Percentiles rank a stretch among this genome's conserved stretches.
These are phyloP conservation scores for Aspergillus ellipticus DNA, from an alignment of 495 filamentous ascomycete genomes.

Conservation along the genomic window DNA sequence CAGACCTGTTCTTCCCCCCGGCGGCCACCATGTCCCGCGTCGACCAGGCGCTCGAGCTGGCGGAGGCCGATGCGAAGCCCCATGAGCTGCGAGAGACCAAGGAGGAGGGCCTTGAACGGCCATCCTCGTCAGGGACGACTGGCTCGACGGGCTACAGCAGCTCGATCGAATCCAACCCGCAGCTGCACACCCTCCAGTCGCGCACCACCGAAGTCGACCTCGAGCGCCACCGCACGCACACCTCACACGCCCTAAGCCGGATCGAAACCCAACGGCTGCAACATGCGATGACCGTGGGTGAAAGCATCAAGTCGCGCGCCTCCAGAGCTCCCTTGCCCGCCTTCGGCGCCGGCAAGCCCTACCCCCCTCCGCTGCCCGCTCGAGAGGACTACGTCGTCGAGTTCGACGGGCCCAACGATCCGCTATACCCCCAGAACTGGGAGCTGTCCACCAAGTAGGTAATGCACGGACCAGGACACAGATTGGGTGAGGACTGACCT, in stretches of 20 bases:
- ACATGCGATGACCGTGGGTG: slow-evolving; percentile 35
- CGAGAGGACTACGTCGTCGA: slow-evolving; percentile 78
- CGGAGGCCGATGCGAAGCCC: neutral
- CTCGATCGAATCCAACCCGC: slow-evolving; percentile 27
- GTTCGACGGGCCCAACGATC: slow-evolving; percentile 72
- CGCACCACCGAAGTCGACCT: slow-evolving; percentile 62
- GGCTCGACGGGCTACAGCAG: slow-evolving; percentile 25
- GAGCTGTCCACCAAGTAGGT: slow-evolving; percentile 64
- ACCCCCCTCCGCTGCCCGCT: slow-evolving; percentile 66
- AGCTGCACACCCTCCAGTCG: slow-evolving; percentile 29
- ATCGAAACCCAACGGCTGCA: slow-evolving; percentile 54
- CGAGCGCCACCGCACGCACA: slow-evolving; percentile 51
- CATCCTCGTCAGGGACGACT: slow-evolving; percentile 18
- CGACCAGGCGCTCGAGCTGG: slow-evolving; percentile 2
- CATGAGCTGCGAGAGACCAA: neutral
- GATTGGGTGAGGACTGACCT: neutral
- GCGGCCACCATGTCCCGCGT: neutral
- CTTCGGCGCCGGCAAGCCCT: slow-evolving; percentile 71
- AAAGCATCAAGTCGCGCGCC: slow-evolving; percentile 28
- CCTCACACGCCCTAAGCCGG: slow-evolving; percentile 61
- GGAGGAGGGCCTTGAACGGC: neutral
- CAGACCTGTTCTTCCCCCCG: neutral
- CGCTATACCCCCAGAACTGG: slow-evolving; percentile 80
- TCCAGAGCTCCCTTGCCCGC: slow-evolving; percentile 45
- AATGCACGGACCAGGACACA: too few species aligned